These are phyloP conservation scores for Hypoxylon perforatum DNA, from an alignment of 495 filamentous ascomycete species.

Conservation along the genomic window DNA sequence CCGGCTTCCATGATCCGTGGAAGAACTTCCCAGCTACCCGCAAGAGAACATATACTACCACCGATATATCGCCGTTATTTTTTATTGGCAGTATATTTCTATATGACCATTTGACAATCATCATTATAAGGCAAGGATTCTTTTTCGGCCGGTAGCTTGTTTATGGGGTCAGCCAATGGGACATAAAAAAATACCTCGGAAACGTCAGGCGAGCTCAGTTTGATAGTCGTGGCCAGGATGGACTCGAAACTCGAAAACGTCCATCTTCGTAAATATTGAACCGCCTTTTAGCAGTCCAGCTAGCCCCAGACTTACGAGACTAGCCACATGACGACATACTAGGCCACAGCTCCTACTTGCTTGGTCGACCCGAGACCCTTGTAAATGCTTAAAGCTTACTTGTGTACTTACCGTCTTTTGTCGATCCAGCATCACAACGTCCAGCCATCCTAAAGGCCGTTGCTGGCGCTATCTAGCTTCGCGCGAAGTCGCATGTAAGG, in stretches of 20 bases:
- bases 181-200: slow-evolving; percentile 8
- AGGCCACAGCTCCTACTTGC: slow-evolving; percentile 17
- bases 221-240: slow-evolving; percentile 19
- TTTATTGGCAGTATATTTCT: too few relatives aligned
- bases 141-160: neutral
- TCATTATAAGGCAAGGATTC: too few relatives aligned
- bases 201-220: slow-evolving; percentile 15
- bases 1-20: slow-evolving; percentile 28
- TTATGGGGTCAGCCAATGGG: slow-evolving; percentile 19
- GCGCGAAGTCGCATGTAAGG: slow-evolving; percentile 19
- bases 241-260: slow-evolving; percentile 31
- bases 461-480: slow-evolving; percentile 8
- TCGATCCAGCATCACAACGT: slow-evolving; percentile 17
- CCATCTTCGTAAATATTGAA: slow-evolving; percentile 12
- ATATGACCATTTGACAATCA: neutral
- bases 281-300: neutral
- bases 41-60: slow-evolving; percentile 1
- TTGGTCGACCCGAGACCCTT: slow-evolving; percentile 32
- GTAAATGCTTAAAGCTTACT: slow-evolving; percentile 22
- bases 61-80: slow-evolving; percentile 10
- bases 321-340: slow-evolving; percentile 32
- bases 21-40: slow-evolving; percentile 13
- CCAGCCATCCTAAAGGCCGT: slow-evolving; percentile 4
- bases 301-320: slow-evolving; percentile 7
- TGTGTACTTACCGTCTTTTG: too few relatives aligned